Conservation (phyloP, 2,329 filamentous ascomycete genomes). For the Bretziella fagacearum region DNA sequence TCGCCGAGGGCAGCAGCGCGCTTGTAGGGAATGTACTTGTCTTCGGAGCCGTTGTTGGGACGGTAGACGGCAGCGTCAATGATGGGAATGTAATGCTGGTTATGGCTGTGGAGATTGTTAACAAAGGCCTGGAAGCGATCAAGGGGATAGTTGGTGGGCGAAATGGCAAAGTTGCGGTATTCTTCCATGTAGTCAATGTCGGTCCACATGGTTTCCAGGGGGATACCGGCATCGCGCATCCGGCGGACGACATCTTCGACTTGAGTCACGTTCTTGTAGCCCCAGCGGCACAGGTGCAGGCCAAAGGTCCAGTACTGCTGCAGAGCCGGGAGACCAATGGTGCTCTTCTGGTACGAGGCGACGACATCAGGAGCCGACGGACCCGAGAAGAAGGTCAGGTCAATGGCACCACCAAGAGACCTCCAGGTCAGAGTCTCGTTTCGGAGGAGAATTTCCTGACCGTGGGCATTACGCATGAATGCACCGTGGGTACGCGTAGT, state of each 20-base stretch:
- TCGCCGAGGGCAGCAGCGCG: conserved; percentile 38
- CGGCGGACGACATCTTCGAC: conserved; percentile 49
- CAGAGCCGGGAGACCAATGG: conserved; percentile 56
- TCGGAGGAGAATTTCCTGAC: conserved; percentile 52
- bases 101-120: conserved; percentile 40
- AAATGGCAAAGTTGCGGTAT: conserved; percentile 40
- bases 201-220: conserved; percentile 57
- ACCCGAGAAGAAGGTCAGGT: conserved; percentile 65
- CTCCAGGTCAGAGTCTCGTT: conserved; percentile 54
- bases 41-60: conserved; percentile 51
- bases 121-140: conserved; percentile 27
- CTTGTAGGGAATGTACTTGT: conserved; percentile 42
- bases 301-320: conserved; percentile 71
- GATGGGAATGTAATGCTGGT: conserved; percentile 57
- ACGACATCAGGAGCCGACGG: conserved; percentile 52
- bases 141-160: conserved; percentile 28
- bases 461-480: conserved; percentile 60
- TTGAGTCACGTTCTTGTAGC: conserved; percentile 56
- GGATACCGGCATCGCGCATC: conserved; percentile 47
- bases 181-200: conserved; percentile 56
- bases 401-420: conserved; percentile 57
- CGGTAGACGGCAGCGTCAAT: conserved; percentile 56
- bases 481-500: conserved; percentile 58
- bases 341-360: conserved; percentile 49
- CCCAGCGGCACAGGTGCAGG: conserved; percentile 61